Percentiles rank a stretch among this genome's conserved stretches.
Evolutionary conservation across 2,329 filamentous ascomycete species (phyloP).

Genomic region (Aureobasidium sp.): DNA sequence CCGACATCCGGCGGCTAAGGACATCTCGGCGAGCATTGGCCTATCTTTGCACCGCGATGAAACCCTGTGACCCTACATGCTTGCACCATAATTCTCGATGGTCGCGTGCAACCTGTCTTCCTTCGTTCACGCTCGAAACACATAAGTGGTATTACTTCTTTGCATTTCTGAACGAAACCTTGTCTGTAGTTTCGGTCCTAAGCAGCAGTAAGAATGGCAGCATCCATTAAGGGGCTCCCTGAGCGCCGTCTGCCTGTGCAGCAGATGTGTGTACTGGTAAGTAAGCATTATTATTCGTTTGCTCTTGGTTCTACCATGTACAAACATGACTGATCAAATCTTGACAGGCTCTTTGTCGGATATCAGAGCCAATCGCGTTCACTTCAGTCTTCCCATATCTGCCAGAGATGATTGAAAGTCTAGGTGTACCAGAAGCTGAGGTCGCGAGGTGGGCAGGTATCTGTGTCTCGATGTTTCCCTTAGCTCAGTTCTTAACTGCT

Average conservation of each 20-base stretch:
- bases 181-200: neutral
- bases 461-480: slow-evolving; percentile 74
- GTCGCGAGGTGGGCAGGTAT: slow-evolving; percentile 80
- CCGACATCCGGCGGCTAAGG: slow-evolving; percentile 7
- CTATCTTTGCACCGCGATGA: slow-evolving; percentile 1
- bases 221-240: neutral
- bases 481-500: slow-evolving; percentile 76
- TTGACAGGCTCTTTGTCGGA: slow-evolving; percentile 66
- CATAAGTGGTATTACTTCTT: neutral
- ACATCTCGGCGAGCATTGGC: slow-evolving; percentile 4
- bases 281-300: slow-evolving; percentile 33
- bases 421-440: slow-evolving; percentile 62
- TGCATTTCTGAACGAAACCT: neutral
- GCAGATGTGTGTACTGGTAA: slow-evolving; percentile 74
- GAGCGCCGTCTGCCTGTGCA: slow-evolving; percentile 59
- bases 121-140: neutral
- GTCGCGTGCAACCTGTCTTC: neutral
- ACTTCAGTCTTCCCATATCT: slow-evolving; percentile 92
- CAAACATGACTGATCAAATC: slow-evolving; percentile 30
- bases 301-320: neutral
- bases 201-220: neutral
- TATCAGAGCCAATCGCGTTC: slow-evolving; percentile 84
- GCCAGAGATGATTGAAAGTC: slow-evolving; percentile 79
- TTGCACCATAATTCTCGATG: neutral
- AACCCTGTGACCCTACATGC: neutral